Base-by-base conservation (phyloP, 2,329 filamentous ascomycete species). In the Hymenoscyphus infarciens region DNA sequence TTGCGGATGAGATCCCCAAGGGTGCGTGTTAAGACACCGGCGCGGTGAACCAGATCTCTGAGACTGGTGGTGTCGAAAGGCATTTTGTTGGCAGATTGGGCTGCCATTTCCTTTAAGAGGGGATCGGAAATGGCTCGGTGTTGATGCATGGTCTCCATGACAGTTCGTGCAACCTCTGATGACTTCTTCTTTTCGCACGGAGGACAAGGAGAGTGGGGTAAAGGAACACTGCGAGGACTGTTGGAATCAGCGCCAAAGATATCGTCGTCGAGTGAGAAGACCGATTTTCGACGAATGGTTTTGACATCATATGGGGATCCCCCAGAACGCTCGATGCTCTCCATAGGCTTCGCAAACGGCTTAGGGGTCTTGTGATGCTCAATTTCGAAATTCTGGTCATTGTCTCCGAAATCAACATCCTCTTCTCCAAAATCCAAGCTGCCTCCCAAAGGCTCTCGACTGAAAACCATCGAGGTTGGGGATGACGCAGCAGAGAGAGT, bases 31-130 rank as follows among this genome's bases (percentile, higher is more conserved):
- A 89, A 74, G 61, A 83, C 82, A 31, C 83, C 81, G 1, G 86
- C 86, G 63, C 85, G 80, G 71, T 84, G 85, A 42, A 89, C 86
- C 60, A 89, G 76, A 69, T 86, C 83, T 68, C 84, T 85, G n/a
- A 89, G 78, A 73, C 84, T 88, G 66, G 87, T 87, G 5, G 86
- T 88, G 71, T 88, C 86, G 66, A 89, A 89, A 63, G 87, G 87
- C 70, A 88, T 81, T 64, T 81, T 79, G 58, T 79, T 78, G 54
- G 80, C 76, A 11, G 70, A 73, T 64, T 71, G 70, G 74, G 63
- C 60, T 3, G 64, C 62, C 55, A 70, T 59, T 16, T 68, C 70
- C 31, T 68, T 68, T 16, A 73, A 64, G 5, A 72, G 62, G 15
- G 79, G 75, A 55, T 81, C 76, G 1, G 79, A 74, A 1, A 76